Base-by-base conservation (phyloP, 352 stramenopile species). In the Pythium aphanidermatum region DNA sequence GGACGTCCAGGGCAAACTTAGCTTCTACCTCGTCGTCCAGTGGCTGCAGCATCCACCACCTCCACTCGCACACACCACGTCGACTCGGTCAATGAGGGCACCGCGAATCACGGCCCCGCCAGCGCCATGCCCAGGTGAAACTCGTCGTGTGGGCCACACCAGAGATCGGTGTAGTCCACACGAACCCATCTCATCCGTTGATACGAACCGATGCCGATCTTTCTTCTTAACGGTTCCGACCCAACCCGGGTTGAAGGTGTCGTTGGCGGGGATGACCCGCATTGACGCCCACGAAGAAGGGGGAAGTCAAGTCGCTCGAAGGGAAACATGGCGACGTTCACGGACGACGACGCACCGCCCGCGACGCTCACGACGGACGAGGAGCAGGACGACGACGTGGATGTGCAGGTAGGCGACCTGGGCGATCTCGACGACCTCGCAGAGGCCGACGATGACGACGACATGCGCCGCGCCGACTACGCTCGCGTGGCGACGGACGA, bases 11-110 rank as follows among this genome's bases (percentile, higher is more conserved):
- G 14, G 41, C 46, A 37, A 60, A 52, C 35, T 66, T 69, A 41
- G 46, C 54, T 52, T 73, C 60, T 10, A 72, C 54, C 34, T 66
- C 54, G 31, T 75, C 59, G 25, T 69, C 53, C 46, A 62, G 55
- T 55, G 72, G 58, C 61, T 73, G 58, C 46, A 70, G 61, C 65
- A 82, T 87, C 16, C 44, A 50, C 45, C 28, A 45, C 14, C 38
- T 25, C 38, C 38, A 45, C 38, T 30, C 21, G 24, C 38, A 25
- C 8, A 33, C 19, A 17, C 14, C 8, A 16, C 20, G 30, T 29
- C 32, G 10, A 32, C 14, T 40, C 30, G 6, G 7, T 16, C 29
- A 23, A 14, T 14, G 10, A 11, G 14, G 31, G 30, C 3, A 17
- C 21, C 13, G 13, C 1, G 13, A 55, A 44, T 51, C 40, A 40